These are phyloP conservation scores for Pueraria montana DNA, from an alignment of 306 rosid genomes.

Conservation along the genomic window DNA sequence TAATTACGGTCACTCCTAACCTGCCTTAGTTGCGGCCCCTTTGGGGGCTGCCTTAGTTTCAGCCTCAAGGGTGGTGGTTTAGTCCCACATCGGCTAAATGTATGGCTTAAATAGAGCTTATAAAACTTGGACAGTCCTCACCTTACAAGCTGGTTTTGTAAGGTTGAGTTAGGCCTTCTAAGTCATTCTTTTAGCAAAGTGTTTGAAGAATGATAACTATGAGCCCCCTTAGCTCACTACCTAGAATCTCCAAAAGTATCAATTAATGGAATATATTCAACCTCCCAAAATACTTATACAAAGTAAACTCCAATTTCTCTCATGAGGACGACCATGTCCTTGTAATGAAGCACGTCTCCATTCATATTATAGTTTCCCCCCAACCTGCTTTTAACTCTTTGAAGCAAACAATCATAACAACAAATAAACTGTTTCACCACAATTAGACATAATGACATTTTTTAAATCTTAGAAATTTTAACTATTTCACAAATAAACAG, in stretches of 20 bases:
- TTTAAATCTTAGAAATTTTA: not conserved
- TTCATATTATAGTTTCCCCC: conserved; percentile 17
- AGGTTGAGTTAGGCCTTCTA: no score
- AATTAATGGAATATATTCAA: not conserved
- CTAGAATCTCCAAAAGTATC: not conserved
- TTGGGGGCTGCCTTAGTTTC: no score
- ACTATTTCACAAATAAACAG: not conserved
- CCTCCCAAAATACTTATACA: not conserved
- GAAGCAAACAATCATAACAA: conserved; percentile 31
- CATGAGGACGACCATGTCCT: not conserved
- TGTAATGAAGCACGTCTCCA: not conserved
- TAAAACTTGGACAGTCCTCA: no score
- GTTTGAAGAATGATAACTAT: not conserved
- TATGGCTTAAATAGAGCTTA: no score
- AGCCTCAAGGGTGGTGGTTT: no score
- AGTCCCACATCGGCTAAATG: no score
- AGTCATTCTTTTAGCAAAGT: not conserved
- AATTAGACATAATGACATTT: not conserved
- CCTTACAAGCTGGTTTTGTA: no score
- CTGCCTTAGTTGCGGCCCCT: no score
- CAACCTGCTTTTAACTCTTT: not conserved
- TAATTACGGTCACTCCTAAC: no score
- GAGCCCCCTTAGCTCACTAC: not conserved
- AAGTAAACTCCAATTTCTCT: not conserved
- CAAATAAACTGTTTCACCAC: not conserved